Base-by-base conservation (phyloP, 441 rosid genomes). In the Macaranga tanarius region DNA sequence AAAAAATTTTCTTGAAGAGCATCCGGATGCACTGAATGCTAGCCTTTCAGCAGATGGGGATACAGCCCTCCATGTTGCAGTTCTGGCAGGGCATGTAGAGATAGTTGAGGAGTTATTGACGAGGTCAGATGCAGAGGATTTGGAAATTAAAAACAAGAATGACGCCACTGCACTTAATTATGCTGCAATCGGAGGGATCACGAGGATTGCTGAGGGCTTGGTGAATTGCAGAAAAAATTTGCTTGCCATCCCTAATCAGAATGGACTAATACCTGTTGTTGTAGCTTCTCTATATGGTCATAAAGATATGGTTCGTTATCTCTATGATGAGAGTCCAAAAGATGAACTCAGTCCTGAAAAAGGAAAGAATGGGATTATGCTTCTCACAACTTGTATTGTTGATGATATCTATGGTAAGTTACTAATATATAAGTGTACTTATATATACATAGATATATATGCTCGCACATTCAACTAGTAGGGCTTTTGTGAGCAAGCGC, bases 261-360 rank as follows among this genome's bases (percentile, higher is more conserved):
- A 76, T 17, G 74, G 58, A 47, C 81, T 62, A 23, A 74, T 84
- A 65, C 85, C 84, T 0, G 80, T 84, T 48, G 87, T 84, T 20
- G 81, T 78, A 22, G 87, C 87, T 8, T 82, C 84, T 38, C 72
- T 76, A 23, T 80, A 78, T 62, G 78, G 85, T 34, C 80, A 79
- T 31, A 78, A 63, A 22, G 77, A 60, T 0, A 76, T 82, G 80
- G 82, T 73, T 61, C 62, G 75, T 60, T 74, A 47, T 51, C 85
- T 84, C 20, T 82, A 84, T 56, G 0, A 0, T 1, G 59, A 10
- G 28, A 80, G 67, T 10, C 81, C 80, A 0, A 52, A 45, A 22
- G 71, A 70, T 1, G 72, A 65, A 60, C 71, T 84, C 4, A 22
- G 42, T 55, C 83, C 80, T 0, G 69, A 56, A 60, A 68, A n/a